A percentile compares a stretch with the other conserved stretches of the same genome.
These are phyloP conservation scores for Plasmodium sp. DNA, from an alignment of 169 alveolate species.

Conservation along the genomic window DNA sequence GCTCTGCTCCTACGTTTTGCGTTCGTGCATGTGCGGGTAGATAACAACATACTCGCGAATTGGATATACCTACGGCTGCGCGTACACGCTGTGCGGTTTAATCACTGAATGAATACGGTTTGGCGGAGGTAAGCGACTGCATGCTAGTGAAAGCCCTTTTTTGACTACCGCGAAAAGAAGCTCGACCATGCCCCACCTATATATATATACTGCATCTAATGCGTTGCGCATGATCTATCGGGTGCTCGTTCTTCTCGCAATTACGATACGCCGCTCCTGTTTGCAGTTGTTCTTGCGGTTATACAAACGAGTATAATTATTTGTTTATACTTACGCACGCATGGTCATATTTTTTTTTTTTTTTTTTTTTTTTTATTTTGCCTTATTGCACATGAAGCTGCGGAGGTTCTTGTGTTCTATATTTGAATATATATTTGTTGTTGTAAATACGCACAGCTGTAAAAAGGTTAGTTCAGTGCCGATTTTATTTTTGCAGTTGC, in stretches of 20 bases:
- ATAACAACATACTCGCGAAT: background rate
- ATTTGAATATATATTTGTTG: background rate
- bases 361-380: background rate
- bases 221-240: background rate
- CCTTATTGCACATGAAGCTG: background rate
- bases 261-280: background rate
- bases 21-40: background rate
- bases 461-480: background rate
- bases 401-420: background rate
- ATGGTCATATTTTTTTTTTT: background rate
- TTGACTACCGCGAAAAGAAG: background rate
- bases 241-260: background rate
- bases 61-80: background rate
- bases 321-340: background rate
- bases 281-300: background rate
- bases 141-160: background rate
- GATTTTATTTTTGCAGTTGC: background rate
- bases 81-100: background rate
- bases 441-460: background rate
- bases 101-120: background rate
- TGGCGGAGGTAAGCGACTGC: background rate
- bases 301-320: background rate
- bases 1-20: background rate
- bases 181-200: background rate
- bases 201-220: background rate